phyloP scores from a whole-genome alignment of 176 grass and related monocot genomes.

The Echinochloa phyllopogon region DNA sequence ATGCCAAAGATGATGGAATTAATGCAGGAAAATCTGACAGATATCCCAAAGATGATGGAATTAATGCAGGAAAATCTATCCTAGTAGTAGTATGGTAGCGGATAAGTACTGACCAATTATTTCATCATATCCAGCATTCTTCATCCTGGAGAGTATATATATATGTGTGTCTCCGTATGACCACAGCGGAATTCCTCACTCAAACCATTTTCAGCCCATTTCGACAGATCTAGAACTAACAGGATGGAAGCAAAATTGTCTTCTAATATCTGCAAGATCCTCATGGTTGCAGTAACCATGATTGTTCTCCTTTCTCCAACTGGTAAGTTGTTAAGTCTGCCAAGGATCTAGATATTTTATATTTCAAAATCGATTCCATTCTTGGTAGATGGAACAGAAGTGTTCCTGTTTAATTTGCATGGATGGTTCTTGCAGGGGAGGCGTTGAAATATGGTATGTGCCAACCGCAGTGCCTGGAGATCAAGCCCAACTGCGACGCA shows the following conservation, averaged over 20 bases:
- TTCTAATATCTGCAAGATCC: not conserved
- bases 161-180: not conserved
- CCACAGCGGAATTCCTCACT: not conserved
- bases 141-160: not conserved
- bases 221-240: not conserved
- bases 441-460: slow-evolving; percentile 17
- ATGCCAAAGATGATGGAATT: not conserved
- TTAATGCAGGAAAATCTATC: no score
- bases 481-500: not conserved
- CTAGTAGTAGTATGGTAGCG: not conserved
- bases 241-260: not conserved
- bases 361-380: not conserved
- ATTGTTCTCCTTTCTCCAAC: not conserved
- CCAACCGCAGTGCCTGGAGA: not conserved
- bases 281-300: slow-evolving; percentile 10
- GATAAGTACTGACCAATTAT: not conserved
- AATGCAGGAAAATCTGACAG: no score
- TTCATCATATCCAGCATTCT: not conserved
- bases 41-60: no score
- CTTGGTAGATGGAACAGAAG: not conserved
- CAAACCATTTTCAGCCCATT: not conserved
- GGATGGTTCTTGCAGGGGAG: not conserved
- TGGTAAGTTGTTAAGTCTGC: not conserved
- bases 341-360: not conserved
- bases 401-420: no score